These are phyloP conservation scores for Juncus inflexus DNA, from an alignment of 176 grass and related monocot species.

Conservation along the genomic window DNA sequence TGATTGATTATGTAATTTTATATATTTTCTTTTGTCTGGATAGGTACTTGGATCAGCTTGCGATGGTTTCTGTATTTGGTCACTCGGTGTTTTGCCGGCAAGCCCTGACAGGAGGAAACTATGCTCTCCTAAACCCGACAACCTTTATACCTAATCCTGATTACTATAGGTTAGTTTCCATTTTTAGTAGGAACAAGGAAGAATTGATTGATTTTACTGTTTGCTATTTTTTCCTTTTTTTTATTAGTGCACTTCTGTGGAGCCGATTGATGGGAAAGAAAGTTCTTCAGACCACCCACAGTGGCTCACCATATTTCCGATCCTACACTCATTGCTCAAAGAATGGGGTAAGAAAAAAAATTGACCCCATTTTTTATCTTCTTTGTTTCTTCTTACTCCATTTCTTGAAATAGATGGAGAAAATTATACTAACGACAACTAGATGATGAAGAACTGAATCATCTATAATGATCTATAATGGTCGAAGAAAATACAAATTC, in stretches of 20 bases:
- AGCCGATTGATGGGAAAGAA: conserved; percentile 42
- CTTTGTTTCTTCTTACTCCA: not conserved
- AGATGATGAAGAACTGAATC: not conserved
- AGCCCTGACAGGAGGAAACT: conserved; percentile 57
- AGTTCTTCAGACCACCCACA: conserved; percentile 30
- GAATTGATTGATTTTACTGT: conserved; percentile 6
- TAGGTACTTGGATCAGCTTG: conserved; percentile 67
- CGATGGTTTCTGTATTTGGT: conserved; percentile 37
- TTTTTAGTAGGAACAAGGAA: not conserved
- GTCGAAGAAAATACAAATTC: no score
- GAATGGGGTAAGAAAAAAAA: conserved; percentile 24
- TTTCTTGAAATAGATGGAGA: not conserved
- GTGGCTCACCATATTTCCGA: conserved; percentile 34
- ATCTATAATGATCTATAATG: no score
- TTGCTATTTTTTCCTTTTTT: not conserved
- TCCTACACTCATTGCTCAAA: conserved; percentile 62
- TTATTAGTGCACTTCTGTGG: conserved; percentile 45
- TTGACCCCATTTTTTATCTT: not conserved
- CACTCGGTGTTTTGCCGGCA: conserved; percentile 58
- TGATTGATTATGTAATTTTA: not conserved
- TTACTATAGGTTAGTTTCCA: conserved; percentile 41
- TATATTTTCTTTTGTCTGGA: conserved; percentile 1
- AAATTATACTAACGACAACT: not conserved
- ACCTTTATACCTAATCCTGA: conserved; percentile 55
- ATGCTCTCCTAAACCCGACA: conserved; percentile 52